A percentile compares a stretch with the other conserved stretches of the same genome.
These are phyloP conservation scores for Penicillium coprophilum DNA, from an alignment of 495 filamentous ascomycete genomes.

Conservation along the genomic window DNA sequence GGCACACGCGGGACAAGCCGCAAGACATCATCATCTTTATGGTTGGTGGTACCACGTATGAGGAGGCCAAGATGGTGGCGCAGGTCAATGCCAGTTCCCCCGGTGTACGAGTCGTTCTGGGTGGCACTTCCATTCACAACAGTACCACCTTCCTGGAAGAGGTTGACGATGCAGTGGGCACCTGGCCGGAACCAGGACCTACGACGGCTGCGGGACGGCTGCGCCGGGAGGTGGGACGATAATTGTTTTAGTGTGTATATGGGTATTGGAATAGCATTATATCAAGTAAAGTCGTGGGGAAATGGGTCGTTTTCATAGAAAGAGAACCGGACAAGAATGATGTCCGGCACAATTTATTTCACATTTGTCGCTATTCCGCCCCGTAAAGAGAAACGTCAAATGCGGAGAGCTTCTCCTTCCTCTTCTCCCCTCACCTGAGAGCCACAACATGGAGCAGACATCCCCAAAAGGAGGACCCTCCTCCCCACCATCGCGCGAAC, in stretches of 20 bases:
- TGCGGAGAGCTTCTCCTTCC: constrained; percentile 10
- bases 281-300: neutral
- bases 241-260: constrained; percentile 15
- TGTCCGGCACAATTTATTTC: neutral
- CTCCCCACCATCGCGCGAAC: constrained; percentile 37
- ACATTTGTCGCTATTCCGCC: neutral
- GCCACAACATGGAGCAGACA: constrained; percentile 33
- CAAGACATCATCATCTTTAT: constrained; percentile 96
- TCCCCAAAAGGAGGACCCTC: constrained; percentile 30
- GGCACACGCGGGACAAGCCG: constrained; percentile 84
- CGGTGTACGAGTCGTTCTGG: constrained; percentile 82
- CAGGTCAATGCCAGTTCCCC: constrained; percentile 89
- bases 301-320: neutral
- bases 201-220: constrained; percentile 70
- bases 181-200: constrained; percentile 75
- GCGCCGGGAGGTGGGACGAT: constrained; percentile 58
- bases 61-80: constrained; percentile 92
- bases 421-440: constrained; percentile 5
- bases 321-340: neutral
- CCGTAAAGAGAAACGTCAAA: neutral
- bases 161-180: constrained; percentile 72
- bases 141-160: constrained; percentile 84
- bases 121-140: constrained; percentile 82
- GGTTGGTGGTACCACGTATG: constrained; percentile 88
- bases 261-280: constrained; percentile 1